A percentile compares a stretch with the other conserved stretches of the same genome.
Evolutionary conservation across 768 basidiomycete species (phyloP).

Genomic region (Thelephora ganbajun): DNA sequence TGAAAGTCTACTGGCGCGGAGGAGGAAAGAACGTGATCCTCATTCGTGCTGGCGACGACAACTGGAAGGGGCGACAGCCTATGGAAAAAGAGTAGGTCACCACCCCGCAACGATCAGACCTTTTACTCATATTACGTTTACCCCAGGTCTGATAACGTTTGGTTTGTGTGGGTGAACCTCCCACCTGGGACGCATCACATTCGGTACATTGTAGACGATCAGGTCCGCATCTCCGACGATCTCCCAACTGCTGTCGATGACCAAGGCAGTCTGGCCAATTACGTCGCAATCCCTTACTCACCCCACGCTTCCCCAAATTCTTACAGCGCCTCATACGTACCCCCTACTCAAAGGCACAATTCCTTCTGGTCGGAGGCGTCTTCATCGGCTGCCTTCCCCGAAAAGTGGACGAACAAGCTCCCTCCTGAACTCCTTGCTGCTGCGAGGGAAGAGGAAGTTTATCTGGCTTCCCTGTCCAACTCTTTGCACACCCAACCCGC

Average conservation of each 20-base stretch:
- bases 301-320: conserved; percentile 18
- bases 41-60: conserved; percentile 58
- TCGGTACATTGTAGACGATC: conserved; percentile 89
- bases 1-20: conserved; percentile 53
- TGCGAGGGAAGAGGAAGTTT: conserved; percentile 73
- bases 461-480: conserved; percentile 31
- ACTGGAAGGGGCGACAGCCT: conserved; percentile 55
- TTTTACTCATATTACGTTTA: conserved; percentile 2
- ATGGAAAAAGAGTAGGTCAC: conserved; percentile 50
- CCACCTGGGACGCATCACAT: conserved; percentile 87
- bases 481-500: conserved; percentile 26
- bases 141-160: conserved; percentile 14
- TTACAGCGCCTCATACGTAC: conserved; percentile 17
- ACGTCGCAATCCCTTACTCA: conserved; percentile 52
- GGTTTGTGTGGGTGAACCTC: conserved; percentile 33
- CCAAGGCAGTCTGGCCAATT: conserved; percentile 80
- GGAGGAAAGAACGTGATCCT: conserved; percentile 51
- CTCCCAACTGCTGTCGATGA: conserved; percentile 87
- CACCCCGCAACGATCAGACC: not conserved
- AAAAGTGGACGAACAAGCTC: conserved; percentile 63
- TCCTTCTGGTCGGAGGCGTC: conserved; percentile 30
- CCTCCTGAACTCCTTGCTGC: conserved; percentile 70
- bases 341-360: conserved; percentile 10
- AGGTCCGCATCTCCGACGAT: conserved; percentile 66
- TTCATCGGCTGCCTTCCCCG: conserved; percentile 6